Evolutionary conservation across 2,329 filamentous ascomycete genomes (phyloP).

Genomic region (Sporothrix luriei): DNA sequence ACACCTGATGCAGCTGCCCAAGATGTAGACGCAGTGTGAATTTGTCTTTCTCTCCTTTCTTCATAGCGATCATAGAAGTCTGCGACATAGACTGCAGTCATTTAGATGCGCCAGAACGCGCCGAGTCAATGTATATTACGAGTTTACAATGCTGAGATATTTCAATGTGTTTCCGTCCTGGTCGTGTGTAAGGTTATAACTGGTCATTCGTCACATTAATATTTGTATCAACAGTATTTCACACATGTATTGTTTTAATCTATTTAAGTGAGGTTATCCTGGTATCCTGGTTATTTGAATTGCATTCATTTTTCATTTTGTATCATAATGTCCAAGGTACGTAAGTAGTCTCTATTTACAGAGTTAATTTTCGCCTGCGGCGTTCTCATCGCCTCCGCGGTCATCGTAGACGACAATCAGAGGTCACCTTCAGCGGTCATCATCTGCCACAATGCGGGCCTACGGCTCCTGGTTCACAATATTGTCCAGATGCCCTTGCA

Average conservation of each 20-base stretch:
- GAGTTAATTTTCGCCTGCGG: neutral
- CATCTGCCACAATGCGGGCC: neutral
- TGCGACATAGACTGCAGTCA: slow-evolving; percentile 4
- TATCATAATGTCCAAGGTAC: too few relatives aligned
- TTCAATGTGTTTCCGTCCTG: neutral
- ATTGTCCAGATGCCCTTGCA: slow-evolving; percentile 47
- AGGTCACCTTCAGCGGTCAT: too few relatives aligned
- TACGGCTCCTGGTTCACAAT: slow-evolving; percentile 49
- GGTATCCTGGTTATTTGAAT: neutral
- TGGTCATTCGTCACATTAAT: neutral
- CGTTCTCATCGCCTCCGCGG: neutral
- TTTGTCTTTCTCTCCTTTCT: neutral
- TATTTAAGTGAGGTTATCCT: neutral
- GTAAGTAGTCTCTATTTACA: neutral
- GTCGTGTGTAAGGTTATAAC: neutral
- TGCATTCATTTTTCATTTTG: neutral
- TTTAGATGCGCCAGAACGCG: neutral
- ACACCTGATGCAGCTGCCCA: slow-evolving; percentile 44
- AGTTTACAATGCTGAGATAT: neutral
- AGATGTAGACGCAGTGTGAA: neutral
- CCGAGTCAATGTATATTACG: slow-evolving; percentile 15
- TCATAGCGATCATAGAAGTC: slow-evolving; percentile 12
- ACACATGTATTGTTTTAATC: too few relatives aligned
- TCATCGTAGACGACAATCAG: neutral
- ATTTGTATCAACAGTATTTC: too few relatives aligned